phyloP scores from a whole-genome alignment of 345 rosid genomes.

The Turnera subulata region DNA sequence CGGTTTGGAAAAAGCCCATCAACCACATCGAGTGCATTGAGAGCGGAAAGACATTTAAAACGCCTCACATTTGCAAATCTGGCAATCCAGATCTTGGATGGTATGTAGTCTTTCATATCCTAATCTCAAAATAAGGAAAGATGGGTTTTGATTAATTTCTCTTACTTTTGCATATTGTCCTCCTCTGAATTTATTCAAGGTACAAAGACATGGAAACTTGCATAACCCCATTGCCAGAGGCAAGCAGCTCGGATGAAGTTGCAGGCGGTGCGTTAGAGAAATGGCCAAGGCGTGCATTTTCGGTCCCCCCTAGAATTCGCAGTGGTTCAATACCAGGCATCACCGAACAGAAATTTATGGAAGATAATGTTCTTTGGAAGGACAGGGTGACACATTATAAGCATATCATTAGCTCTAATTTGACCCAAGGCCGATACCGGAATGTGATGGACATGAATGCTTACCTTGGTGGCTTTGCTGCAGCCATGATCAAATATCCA shows the following conservation, averaged over 20 bases:
- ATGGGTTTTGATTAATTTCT: not conserved
- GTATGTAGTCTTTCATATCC: constrained; percentile 27
- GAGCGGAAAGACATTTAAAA: constrained; percentile 32
- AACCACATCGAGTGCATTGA: constrained; percentile 52
- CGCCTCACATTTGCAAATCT: constrained; percentile 36
- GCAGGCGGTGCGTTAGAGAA: constrained; percentile 37
- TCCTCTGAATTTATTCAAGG: constrained; percentile 64
- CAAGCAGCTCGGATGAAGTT: constrained; percentile 18
- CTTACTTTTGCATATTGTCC: not conserved
- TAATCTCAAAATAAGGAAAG: not conserved
- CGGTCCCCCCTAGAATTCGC: constrained; percentile 38
- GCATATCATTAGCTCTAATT: constrained; percentile 39
- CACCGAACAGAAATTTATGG: constrained; percentile 19
- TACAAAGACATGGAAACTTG: constrained; percentile 52
- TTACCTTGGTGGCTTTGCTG: constrained; percentile 62
- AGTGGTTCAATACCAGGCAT: constrained; percentile 29
- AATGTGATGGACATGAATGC: constrained; percentile 77
- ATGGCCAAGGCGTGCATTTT: constrained; percentile 50
- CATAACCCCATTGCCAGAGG: constrained; percentile 46
- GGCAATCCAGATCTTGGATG: constrained; percentile 50
- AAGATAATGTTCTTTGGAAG: constrained; percentile 44
- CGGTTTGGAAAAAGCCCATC: constrained; percentile 63
- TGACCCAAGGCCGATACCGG: constrained; percentile 39
- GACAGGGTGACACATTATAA: constrained; percentile 38
- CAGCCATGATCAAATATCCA: constrained; percentile 46